A percentile compares a stretch with the other conserved stretches of the same genome.
Conservation (phyloP, 345 rosid genomes). For the Euphorbia peplus region DNA sequence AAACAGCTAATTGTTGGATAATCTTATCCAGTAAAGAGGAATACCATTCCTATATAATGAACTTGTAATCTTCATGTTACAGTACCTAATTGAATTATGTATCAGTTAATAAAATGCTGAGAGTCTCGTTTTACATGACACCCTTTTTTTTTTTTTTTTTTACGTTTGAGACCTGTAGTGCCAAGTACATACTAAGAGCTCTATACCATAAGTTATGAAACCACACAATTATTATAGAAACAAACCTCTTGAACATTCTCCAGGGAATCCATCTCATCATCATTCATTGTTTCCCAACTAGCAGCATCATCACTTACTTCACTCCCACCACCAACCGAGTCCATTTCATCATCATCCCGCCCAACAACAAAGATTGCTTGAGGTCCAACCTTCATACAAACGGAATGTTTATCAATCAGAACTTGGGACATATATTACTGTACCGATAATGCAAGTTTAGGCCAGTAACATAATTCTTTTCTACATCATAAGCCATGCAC, state of each 20-base stretch:
- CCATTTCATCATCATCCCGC: constrained; percentile 89
- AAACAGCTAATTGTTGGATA: constrained; percentile 7
- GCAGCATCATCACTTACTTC: constrained; percentile 85
- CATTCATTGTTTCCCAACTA: constrained; percentile 95
- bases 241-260: constrained; percentile 74
- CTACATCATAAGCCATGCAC: neutral
- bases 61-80: neutral
- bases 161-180: neutral
- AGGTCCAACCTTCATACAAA: constrained; percentile 82
- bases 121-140: neutral
- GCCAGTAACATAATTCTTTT: neutral
- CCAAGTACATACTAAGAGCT: neutral
- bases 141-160: neutral
- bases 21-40: constrained; percentile 1
- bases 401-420: constrained; percentile 21
- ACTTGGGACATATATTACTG: constrained; percentile 12
- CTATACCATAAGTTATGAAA: neutral
- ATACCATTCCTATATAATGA: neutral
- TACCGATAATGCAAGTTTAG: constrained; percentile 4
- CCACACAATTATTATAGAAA: constrained; percentile 19
- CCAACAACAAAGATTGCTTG: constrained; percentile 94
- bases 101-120: neutral
- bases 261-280: constrained; percentile 57
- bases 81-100: neutral
- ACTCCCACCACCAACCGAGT: constrained; percentile 77